A percentile compares a stretch with the other conserved stretches of the same genome.
These are phyloP conservation scores for Emmonsiellopsis sp. DNA, from an alignment of 2,329 filamentous ascomycete genomes.

Conservation along the genomic window DNA sequence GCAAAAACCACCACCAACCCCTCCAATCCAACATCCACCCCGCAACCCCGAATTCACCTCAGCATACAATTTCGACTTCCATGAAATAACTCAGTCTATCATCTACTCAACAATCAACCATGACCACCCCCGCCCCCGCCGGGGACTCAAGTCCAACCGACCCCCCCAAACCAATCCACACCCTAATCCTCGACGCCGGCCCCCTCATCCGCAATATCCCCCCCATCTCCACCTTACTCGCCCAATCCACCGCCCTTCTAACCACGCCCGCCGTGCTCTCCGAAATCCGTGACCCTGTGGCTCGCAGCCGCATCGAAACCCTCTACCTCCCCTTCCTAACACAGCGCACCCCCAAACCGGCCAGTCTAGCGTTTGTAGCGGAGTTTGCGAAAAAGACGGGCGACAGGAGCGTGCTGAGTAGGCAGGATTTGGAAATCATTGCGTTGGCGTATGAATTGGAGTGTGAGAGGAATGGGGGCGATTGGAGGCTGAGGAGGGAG, in stretches of 20 bases:
- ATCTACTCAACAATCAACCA: constrained; percentile 6
- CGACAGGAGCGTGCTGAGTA: constrained; percentile 78
- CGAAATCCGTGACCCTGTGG: constrained; percentile 79
- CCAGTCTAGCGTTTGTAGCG: constrained; percentile 69
- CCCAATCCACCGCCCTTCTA: constrained; percentile 65
- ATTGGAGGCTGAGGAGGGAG: constrained; percentile 70
- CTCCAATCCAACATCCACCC: constrained; percentile 21
- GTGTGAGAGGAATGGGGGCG: constrained; percentile 78
- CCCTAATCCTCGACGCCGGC: constrained; percentile 80
- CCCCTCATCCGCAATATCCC: constrained; percentile 92
- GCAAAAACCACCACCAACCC: not conserved
- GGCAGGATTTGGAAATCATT: constrained; percentile 79
- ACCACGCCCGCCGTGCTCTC: constrained; percentile 78
- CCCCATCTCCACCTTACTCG: constrained; percentile 69
- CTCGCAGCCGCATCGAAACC: constrained; percentile 71
- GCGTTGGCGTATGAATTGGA: constrained; percentile 93
- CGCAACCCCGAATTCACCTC: constrained; percentile 4
- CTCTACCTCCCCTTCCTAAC: constrained; percentile 78
- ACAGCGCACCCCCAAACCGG: constrained; percentile 62
- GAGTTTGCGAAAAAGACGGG: constrained; percentile 86
- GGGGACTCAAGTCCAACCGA: constrained; percentile 5
- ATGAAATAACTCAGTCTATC: not conserved
- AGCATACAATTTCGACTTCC: not conserved
- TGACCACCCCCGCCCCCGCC: constrained; percentile 15
- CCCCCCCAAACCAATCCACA: constrained; percentile 61